Evolutionary conservation across 2,329 filamentous ascomycete species (phyloP).

Genomic region (Colletotrichum sidae): DNA sequence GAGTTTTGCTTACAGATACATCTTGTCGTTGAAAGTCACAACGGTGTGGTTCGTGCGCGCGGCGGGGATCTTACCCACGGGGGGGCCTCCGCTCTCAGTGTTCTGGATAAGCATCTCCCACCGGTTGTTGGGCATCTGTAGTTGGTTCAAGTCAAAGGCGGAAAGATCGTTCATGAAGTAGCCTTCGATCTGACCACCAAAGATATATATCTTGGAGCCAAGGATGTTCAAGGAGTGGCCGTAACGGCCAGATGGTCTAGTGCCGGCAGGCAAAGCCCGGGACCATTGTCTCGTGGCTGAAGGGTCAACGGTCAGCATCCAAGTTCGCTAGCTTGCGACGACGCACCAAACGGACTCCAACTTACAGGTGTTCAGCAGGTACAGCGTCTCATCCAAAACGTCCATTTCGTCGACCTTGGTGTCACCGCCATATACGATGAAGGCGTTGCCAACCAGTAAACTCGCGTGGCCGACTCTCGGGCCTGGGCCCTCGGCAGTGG

Average conservation of each 20-base stretch:
- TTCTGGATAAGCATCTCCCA: slow-evolving; percentile 94
- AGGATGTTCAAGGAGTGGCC: slow-evolving; percentile 97
- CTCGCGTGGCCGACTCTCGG: slow-evolving; percentile 95
- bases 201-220: slow-evolving; percentile 96
- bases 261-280: slow-evolving; percentile 86
- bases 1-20: slow-evolving; percentile 80
- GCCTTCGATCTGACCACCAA: slow-evolving; percentile 96
- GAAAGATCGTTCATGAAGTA: slow-evolving; percentile 98
- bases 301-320: slow-evolving; percentile 10
- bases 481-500: slow-evolving; percentile 92
- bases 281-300: slow-evolving; percentile 98
- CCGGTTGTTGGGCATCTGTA: slow-evolving; percentile 89
- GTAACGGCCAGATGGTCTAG: slow-evolving; percentile 89
- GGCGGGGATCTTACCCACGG: slow-evolving; percentile 76
- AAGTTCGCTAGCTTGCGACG: background rate
- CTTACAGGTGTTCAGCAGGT: slow-evolving; percentile 97
- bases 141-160: slow-evolving; percentile 93
- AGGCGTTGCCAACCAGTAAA: slow-evolving; percentile 95
- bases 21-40: slow-evolving; percentile 90
- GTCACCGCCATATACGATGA: slow-evolving; percentile 98
- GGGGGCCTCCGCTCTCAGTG: slow-evolving; percentile 70
- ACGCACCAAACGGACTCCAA: slow-evolving; percentile 38
- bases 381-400: slow-evolving; percentile 92
- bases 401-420: slow-evolving; percentile 97
- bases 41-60: slow-evolving; percentile 95